phyloP scores from a whole-genome alignment of 352 stramenopile genomes.

The Pythium insidiosum region DNA sequence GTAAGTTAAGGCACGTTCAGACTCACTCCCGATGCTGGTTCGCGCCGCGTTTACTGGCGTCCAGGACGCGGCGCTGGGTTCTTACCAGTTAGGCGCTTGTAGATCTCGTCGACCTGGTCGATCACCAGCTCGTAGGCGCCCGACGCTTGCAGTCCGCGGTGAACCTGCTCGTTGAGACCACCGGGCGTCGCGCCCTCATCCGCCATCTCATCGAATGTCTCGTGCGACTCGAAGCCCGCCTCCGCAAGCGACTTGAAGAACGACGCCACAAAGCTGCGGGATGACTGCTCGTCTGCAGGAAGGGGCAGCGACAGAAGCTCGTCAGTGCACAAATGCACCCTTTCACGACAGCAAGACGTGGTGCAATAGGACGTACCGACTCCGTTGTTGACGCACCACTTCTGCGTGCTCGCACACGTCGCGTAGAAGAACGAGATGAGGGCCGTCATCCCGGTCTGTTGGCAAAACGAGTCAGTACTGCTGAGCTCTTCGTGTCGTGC shows the following conservation, averaged over 20 bases:
- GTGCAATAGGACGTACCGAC: constrained; percentile 40
- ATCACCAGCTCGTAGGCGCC: constrained; percentile 75
- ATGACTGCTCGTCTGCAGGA: constrained; percentile 43
- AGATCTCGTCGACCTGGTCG: constrained; percentile 78
- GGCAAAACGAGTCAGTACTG: too few species aligned
- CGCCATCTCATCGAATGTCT: constrained; percentile 78
- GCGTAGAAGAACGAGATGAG: constrained; percentile 86
- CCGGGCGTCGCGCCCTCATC: constrained; percentile 74
- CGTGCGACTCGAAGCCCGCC: constrained; percentile 56
- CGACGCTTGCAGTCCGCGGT: constrained; percentile 51
- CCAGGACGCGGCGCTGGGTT: constrained; percentile 50
- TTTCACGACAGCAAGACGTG: background rate
- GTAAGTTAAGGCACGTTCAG: too few species aligned
- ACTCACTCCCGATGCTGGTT: too few species aligned
- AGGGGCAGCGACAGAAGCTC: too few species aligned
- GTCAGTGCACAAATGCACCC: too few species aligned
- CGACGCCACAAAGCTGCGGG: constrained; percentile 71
- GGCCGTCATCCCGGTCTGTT: constrained; percentile 71
- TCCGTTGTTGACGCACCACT: constrained; percentile 83
- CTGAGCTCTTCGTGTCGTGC: too few species aligned
- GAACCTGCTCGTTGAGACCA: constrained; percentile 81
- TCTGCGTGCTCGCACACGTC: constrained; percentile 71
- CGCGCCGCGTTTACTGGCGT: too few species aligned
- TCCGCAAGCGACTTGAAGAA: constrained; percentile 81
- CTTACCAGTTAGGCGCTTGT: constrained; percentile 63